Percentiles rank a stretch among this genome's conserved stretches.
These are phyloP conservation scores for Nitzschia sp. DNA, from an alignment of 108 stramenopile genomes.

Conservation along the genomic window DNA sequence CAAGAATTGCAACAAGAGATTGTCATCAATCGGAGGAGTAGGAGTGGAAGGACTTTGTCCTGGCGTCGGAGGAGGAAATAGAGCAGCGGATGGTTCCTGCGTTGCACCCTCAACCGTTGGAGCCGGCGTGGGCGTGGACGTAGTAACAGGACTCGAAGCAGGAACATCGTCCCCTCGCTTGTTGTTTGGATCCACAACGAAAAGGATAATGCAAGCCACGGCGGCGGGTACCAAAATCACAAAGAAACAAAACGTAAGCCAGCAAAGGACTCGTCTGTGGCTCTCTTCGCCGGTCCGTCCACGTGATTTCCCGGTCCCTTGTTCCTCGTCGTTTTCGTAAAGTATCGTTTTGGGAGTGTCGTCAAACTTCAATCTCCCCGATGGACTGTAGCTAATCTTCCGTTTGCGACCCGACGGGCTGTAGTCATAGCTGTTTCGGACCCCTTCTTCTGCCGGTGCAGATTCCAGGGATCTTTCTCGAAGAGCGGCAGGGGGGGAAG, in stretches of 20 bases:
- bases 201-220: neutral
- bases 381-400: no score
- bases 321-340: neutral
- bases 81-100: neutral
- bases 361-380: conserved; percentile 11
- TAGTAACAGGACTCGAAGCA: neutral
- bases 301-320: neutral
- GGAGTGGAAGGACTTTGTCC: neutral
- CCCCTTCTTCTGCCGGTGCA: neutral
- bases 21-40: neutral
- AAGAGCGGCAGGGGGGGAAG: neutral
- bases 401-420: no score
- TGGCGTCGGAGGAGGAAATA: neutral
- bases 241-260: neutral
- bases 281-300: neutral
- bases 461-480: neutral
- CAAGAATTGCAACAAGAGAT: neutral
- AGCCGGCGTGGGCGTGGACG: neutral
- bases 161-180: neutral
- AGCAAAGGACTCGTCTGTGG: neutral
- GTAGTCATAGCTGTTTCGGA: conserved; percentile 1
- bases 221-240: conserved; percentile 1
- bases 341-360: conserved; percentile 2
- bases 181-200: neutral
- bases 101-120: neutral